Percentiles rank a stretch among this genome's conserved stretches.
Conservation (phyloP, 495 filamentous ascomycete genomes). For the Rusavskia elegans region DNA sequence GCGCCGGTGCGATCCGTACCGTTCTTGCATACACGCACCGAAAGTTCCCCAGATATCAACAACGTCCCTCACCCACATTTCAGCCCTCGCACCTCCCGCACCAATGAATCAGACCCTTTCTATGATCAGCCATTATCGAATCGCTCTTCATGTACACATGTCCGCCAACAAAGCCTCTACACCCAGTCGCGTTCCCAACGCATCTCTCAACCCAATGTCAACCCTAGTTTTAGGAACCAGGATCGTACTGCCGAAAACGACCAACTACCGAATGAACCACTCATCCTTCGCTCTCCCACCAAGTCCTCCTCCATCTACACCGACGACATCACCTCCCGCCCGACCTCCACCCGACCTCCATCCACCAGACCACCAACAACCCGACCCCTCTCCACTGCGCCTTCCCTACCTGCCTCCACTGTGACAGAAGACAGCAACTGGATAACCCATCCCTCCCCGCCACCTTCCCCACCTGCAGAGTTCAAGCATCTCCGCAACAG, state of each 20-base stretch:
- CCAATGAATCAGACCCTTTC: conserved; percentile 32
- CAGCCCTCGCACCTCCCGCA: conserved; percentile 26
- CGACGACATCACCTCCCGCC: background rate
- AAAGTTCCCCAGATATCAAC: conserved; percentile 30
- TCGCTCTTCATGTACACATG: conserved; percentile 27
- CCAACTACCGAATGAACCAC: background rate
- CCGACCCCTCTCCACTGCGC: conserved; percentile 19
- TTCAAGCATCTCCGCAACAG: conserved; percentile 29
- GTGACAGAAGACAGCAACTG: conserved; percentile 32
- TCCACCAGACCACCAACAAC: conserved; percentile 9
- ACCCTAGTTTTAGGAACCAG: too few relatives aligned
- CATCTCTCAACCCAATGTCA: conserved; percentile 21
- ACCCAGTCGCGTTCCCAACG: conserved; percentile 21
- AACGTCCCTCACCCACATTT: conserved; percentile 9
- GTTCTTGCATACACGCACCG: conserved; percentile 56
- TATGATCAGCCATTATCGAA: conserved; percentile 26
- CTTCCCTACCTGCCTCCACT: conserved; percentile 15
- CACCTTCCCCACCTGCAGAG: conserved; percentile 25
- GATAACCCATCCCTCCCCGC: conserved; percentile 43
- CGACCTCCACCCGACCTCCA: conserved; percentile 1
- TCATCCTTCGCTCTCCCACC: conserved; percentile 9
- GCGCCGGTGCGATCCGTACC: conserved; percentile 45
- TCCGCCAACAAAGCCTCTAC: conserved; percentile 23
- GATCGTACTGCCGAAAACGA: too few relatives aligned
- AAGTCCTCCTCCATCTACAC: conserved; percentile 13